phyloP scores from a whole-genome alignment of 495 filamentous ascomycete genomes.

The Hapsidospora chrysogenum region DNA sequence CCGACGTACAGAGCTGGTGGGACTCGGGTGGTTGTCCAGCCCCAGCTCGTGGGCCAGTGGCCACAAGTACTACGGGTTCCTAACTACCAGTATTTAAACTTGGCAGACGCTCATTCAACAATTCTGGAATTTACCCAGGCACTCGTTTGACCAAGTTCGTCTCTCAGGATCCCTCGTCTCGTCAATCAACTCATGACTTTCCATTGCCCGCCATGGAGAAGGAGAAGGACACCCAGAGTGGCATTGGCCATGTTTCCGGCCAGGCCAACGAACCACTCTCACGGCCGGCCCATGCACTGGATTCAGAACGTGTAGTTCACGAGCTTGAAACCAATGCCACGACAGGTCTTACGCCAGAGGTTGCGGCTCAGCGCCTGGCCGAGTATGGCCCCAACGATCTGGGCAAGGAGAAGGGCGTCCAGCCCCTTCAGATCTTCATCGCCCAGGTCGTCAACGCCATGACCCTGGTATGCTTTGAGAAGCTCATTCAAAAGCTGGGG shows the following conservation, averaged over 20 bases:
- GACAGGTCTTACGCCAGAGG: conserved; percentile 38
- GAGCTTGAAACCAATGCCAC: conserved; percentile 37
- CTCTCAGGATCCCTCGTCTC: too few relatives aligned
- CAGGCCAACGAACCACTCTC: conserved; percentile 30
- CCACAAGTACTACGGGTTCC: too few relatives aligned
- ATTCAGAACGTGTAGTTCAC: conserved; percentile 25
- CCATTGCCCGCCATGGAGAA: neutral
- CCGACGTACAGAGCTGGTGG: too few relatives aligned
- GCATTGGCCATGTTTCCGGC: conserved; percentile 20
- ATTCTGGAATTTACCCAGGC: too few relatives aligned
- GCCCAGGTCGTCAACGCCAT: conserved; percentile 36
- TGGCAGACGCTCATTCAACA: too few relatives aligned
- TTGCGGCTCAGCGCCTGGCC: conserved; percentile 37
- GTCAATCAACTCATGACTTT: too few relatives aligned
- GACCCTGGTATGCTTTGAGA: conserved; percentile 23
- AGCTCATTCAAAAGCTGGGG: neutral
- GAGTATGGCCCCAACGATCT: conserved; percentile 46
- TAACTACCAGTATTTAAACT: too few relatives aligned
- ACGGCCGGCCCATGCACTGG: conserved; percentile 41
- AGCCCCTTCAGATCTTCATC: conserved; percentile 55
- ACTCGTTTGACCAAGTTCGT: too few relatives aligned
- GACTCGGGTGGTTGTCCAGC: too few relatives aligned
- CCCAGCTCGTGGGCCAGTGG: too few relatives aligned
- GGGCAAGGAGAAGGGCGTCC: conserved; percentile 40
- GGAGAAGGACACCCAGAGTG: neutral